These are phyloP conservation scores for Schizophyllum commune DNA, from an alignment of 1,284 basidiomycete species.

Conservation along the genomic window DNA sequence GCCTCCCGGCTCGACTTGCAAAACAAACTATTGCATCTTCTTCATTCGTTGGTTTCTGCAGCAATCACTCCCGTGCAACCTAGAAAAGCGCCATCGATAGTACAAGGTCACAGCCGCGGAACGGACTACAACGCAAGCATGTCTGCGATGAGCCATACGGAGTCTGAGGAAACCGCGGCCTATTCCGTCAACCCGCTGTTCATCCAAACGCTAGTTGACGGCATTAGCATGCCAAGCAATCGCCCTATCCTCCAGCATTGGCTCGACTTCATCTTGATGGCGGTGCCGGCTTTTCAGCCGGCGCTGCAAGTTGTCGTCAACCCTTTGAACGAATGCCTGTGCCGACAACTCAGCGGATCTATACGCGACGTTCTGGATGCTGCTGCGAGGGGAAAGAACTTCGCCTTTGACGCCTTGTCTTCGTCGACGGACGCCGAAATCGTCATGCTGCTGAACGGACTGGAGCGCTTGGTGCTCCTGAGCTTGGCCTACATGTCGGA, in stretches of 20 bases:
- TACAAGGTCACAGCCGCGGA: conserved; percentile 22
- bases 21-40: conserved; percentile 86
- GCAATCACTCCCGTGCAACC: conserved; percentile 21
- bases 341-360: conserved; percentile 60
- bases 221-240: conserved; percentile 64
- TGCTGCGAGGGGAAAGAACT: conserved; percentile 13
- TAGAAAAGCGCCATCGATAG: conserved; percentile 13
- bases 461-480: conserved; percentile 74
- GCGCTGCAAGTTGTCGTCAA: conserved; percentile 61
- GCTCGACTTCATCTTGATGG: conserved; percentile 94
- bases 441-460: conserved; percentile 72
- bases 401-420: conserved; percentile 32
- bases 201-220: conserved; percentile 74
- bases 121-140: conserved; percentile 17
- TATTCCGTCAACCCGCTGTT: conserved; percentile 55
- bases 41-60: conserved; percentile 78
- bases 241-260: conserved; percentile 85
- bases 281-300: conserved; percentile 76
- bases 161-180: background rate
- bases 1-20: conserved; percentile 71
- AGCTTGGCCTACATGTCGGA: conserved; percentile 51
- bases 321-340: conserved; percentile 77
- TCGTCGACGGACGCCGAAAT: conserved; percentile 76
- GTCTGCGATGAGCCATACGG: background rate
- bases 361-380: conserved; percentile 44